Conservation (phyloP, 805 yeast species). For the Clavispora fructus region DNA sequence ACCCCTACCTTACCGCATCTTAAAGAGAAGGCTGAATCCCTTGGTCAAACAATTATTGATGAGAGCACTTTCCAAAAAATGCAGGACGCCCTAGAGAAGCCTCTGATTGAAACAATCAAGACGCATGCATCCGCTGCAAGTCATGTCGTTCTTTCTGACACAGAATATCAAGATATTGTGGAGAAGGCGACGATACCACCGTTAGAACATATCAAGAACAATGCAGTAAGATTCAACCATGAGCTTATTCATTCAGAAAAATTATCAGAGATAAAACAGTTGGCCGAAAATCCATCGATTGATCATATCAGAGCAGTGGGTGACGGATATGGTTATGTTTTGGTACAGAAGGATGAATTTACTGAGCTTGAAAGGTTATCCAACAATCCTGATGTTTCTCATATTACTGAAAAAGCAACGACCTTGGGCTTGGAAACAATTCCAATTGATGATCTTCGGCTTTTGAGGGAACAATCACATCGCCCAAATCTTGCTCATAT, state of each 20-base stretch:
- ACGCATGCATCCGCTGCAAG: slow-evolving; percentile 9
- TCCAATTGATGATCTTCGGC: background rate
- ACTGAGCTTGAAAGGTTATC: slow-evolving; percentile 5
- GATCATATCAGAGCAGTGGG: slow-evolving; percentile 1
- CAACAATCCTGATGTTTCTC: slow-evolving; percentile 7
- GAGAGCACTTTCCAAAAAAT: slow-evolving; percentile 3
- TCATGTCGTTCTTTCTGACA: slow-evolving; percentile 4
- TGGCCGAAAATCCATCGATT: slow-evolving; percentile 4
- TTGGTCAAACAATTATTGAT: slow-evolving; percentile 8
- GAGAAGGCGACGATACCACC: slow-evolving; percentile 11
- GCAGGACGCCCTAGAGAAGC: slow-evolving; percentile 11
- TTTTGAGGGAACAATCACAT: background rate
- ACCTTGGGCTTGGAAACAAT: background rate
- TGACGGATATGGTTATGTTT: background rate
- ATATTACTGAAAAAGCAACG: slow-evolving; percentile 7
- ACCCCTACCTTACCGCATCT: slow-evolving; percentile 12
- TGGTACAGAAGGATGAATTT: slow-evolving; percentile 5
- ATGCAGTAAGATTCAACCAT: slow-evolving; percentile 6
- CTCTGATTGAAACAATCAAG: slow-evolving; percentile 4
- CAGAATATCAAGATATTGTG: slow-evolving; percentile 2
- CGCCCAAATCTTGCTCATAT: background rate
- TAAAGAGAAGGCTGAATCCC: slow-evolving; percentile 7
- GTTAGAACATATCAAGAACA: slow-evolving; percentile 4
- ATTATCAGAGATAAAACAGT: slow-evolving; percentile 1
- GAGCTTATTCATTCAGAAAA: slow-evolving; percentile 1